Evolutionary conservation across 2,329 filamentous ascomycete genomes (phyloP).

Genomic region (Gremmenia infestans): DNA sequence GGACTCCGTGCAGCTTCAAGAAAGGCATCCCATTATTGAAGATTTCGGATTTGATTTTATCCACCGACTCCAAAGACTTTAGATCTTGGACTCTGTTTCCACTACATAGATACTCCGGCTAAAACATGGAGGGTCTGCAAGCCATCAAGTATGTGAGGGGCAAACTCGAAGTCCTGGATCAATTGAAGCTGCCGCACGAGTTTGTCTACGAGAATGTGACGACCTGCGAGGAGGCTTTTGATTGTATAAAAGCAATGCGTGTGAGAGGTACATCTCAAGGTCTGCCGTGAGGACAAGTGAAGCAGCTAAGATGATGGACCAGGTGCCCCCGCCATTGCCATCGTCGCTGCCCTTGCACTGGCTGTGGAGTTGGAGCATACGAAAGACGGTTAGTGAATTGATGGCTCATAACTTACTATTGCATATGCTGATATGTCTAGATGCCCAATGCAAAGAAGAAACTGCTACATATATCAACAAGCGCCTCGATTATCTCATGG

Average conservation of each 20-base stretch:
- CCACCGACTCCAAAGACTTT: too few relatives aligned
- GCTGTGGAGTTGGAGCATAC: constrained; percentile 74
- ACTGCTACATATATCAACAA: constrained; percentile 67
- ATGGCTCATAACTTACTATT: background rate
- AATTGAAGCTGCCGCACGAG: constrained; percentile 76
- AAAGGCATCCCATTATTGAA: too few relatives aligned
- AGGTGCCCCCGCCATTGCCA: constrained; percentile 92
- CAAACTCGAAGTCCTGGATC: constrained; percentile 72
- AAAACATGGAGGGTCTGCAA: constrained; percentile 48
- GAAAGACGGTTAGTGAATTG: constrained; percentile 36
- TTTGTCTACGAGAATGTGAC: constrained; percentile 71
- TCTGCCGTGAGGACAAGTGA: background rate
- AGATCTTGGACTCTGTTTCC: background rate
- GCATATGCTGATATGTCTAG: constrained; percentile 5
- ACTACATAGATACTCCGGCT: background rate
- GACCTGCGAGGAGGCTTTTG: constrained; percentile 70
- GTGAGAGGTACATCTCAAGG: constrained; percentile 48
- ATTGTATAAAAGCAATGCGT: constrained; percentile 76
- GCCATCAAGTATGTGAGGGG: constrained; percentile 73
- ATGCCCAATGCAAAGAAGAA: constrained; percentile 37
- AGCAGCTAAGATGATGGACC: constrained; percentile 16
- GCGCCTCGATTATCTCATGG: constrained; percentile 80
- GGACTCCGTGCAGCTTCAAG: too few relatives aligned
- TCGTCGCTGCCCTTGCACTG: constrained; percentile 86
- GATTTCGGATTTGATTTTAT: too few relatives aligned